Percentiles rank a stretch among this genome's conserved stretches.
Conservation (phyloP, 1,139 yeast species). For the Suhomyces chickasaworum region DNA sequence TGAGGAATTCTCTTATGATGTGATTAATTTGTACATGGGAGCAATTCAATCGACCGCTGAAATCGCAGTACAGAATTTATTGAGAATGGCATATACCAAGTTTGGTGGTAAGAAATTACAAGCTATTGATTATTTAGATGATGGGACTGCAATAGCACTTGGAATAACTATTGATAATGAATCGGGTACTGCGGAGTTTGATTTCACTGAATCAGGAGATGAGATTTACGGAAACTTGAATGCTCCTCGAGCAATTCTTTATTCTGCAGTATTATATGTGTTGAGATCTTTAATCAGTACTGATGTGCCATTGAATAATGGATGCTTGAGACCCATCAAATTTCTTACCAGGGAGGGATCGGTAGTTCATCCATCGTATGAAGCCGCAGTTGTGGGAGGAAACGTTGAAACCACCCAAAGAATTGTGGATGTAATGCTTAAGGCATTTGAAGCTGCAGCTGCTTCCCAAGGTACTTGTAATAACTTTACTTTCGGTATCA, state of each 20-base stretch:
- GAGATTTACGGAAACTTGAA: constrained; percentile 48
- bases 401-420: constrained; percentile 88
- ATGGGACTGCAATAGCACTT: constrained; percentile 46
- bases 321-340: constrained; percentile 72
- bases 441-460: constrained; percentile 75
- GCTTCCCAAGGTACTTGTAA: constrained; percentile 55
- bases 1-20: constrained; percentile 36
- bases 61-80: constrained; percentile 40
- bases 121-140: constrained; percentile 46
- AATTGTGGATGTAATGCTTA: constrained; percentile 74
- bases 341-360: constrained; percentile 69
- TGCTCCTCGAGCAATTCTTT: constrained; percentile 65
- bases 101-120: constrained; percentile 38
- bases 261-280: constrained; percentile 80
- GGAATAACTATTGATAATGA: constrained; percentile 36
- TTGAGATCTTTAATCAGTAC: constrained; percentile 72
- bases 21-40: constrained; percentile 43
- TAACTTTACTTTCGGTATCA: constrained; percentile 51
- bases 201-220: constrained; percentile 45
- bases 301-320: constrained; percentile 83
- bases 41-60: constrained; percentile 50
- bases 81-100: constrained; percentile 37
- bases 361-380: constrained; percentile 66
- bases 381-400: constrained; percentile 88
- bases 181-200: constrained; percentile 43